Percentiles rank a stretch among this genome's conserved stretches.
Conservation (phyloP, 2,329 filamentous ascomycete species). For the Fusarium sp. region DNA sequence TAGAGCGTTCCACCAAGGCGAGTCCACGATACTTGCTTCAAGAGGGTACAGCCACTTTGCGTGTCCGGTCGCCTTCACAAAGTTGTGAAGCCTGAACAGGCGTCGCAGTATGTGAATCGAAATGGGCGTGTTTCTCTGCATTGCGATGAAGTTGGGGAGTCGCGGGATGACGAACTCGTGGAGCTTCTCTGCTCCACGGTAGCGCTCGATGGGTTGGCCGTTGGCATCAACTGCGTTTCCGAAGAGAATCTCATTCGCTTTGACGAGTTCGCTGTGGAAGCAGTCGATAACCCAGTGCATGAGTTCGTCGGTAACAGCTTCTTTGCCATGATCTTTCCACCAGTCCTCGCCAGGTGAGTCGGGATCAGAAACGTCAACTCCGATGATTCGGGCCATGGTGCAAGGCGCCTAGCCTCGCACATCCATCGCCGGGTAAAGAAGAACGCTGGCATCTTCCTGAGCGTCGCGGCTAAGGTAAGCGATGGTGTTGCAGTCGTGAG, state of each 20-base stretch:
- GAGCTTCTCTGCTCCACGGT: background rate
- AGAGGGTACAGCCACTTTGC: background rate
- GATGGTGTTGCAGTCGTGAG: background rate
- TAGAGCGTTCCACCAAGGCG: too few relatives aligned
- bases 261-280: fast-evolving
- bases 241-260: fast-evolving
- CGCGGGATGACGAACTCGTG: background rate
- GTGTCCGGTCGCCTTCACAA: background rate
- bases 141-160: fast-evolving
- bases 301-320: background rate
- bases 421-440: background rate
- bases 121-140: background rate
- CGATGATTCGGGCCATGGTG: background rate
- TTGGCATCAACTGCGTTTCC: background rate
- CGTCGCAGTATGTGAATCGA: background rate
- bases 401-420: background rate
- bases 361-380: background rate
- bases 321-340: background rate
- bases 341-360: too few relatives aligned
- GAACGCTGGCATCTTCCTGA: fast-evolving
- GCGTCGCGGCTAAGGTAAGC: fast-evolving
- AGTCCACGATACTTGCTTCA: too few relatives aligned
- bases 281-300: background rate
- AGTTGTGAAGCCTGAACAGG: background rate
- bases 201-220: background rate